These are phyloP conservation scores for Claviceps sp. DNA, from an alignment of 2,329 filamentous ascomycete species.

Conservation along the genomic window DNA sequence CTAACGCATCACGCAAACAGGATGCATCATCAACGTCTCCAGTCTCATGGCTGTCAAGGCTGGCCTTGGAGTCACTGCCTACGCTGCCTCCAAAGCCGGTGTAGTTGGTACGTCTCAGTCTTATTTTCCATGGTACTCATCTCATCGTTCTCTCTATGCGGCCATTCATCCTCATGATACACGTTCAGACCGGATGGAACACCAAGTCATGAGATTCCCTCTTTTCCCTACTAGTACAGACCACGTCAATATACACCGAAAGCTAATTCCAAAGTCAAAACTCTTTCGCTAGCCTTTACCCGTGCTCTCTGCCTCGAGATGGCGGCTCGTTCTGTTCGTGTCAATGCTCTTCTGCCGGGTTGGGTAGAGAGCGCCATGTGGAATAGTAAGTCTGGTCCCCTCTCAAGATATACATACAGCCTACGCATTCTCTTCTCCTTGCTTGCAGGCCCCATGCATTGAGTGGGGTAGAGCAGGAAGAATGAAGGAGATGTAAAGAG, in stretches of 20 bases:
- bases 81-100: conserved; percentile 71
- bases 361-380: conserved; percentile 79
- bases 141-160: conserved; percentile 3
- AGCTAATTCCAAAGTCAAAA: conserved; percentile 1
- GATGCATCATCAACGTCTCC: conserved; percentile 70
- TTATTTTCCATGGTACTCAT: conserved; percentile 1
- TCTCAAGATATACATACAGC: conserved; percentile 4
- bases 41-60: conserved; percentile 60
- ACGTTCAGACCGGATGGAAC: no score
- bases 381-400: conserved; percentile 35
- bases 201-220: no score
- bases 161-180: background rate
- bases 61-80: conserved; percentile 56
- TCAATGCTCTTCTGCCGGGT: conserved; percentile 71
- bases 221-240: conserved; percentile 7
- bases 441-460: background rate
- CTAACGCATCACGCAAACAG: conserved; percentile 16
- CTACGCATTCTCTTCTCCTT: background rate
- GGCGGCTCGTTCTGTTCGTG: conserved; percentile 48
- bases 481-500: background rate
- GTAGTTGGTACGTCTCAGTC: conserved; percentile 43
- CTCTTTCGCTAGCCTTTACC: conserved; percentile 43
- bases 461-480: background rate
- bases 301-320: conserved; percentile 52
- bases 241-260: background rate